Conservation (phyloP, 257 asterid genomes). For the Nicotiana noctiflora region DNA sequence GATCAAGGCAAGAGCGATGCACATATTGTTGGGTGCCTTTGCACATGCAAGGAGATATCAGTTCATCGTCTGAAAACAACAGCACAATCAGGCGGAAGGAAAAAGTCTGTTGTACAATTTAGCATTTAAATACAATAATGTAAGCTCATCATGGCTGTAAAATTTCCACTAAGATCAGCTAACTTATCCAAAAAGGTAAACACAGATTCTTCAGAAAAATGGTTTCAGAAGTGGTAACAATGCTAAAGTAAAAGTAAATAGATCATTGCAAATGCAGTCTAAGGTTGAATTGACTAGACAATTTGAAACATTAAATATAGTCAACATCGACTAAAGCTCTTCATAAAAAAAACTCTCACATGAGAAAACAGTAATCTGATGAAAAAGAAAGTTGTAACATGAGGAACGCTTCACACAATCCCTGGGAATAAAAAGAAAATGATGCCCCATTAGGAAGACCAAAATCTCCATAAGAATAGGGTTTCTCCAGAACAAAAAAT, state of each 20-base stretch:
- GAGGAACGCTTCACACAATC: not conserved
- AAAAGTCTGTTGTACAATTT: not conserved
- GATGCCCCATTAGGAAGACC: not conserved
- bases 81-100: not conserved
- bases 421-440: not conserved
- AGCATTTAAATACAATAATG: not conserved
- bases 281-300: not conserved
- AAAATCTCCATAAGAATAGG: not conserved
- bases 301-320: not conserved
- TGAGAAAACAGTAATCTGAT: not conserved
- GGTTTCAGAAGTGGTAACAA: not conserved
- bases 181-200: not conserved
- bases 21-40: conserved; percentile 60
- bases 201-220: not conserved
- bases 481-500: not conserved
- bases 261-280: not conserved
- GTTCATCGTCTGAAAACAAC: conserved; percentile 30
- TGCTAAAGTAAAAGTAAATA: not conserved
- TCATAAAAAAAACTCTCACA: not conserved
- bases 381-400: not conserved
- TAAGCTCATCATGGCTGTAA: not conserved
- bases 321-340: not conserved
- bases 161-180: not conserved
- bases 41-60: conserved; percentile 61
- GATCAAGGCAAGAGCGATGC: conserved; percentile 56